Evolutionary conservation across 306 rosid species (phyloP).

Genomic region (Cicer judaicum): DNA sequence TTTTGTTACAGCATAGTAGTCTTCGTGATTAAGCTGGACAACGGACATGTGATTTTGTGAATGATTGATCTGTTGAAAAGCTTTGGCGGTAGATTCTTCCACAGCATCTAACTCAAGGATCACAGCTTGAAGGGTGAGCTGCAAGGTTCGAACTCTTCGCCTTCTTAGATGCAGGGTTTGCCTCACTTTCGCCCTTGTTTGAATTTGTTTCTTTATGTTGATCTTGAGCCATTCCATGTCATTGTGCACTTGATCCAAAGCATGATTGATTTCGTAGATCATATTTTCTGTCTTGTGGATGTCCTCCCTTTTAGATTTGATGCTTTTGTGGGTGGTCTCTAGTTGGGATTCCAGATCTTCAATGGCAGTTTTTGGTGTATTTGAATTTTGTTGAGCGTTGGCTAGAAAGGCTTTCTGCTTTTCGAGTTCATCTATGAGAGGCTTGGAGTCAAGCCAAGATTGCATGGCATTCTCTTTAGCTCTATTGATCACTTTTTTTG

Average conservation of each 20-base stretch:
- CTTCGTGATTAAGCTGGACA: slow-evolving; percentile 51
- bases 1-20: slow-evolving; percentile 48
- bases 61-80: slow-evolving; percentile 47
- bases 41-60: slow-evolving; percentile 38
- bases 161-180: slow-evolving; percentile 48
- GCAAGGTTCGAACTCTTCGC: slow-evolving; percentile 47
- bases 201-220: slow-evolving; percentile 42
- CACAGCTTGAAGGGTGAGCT: slow-evolving; percentile 54
- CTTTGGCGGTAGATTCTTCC: slow-evolving; percentile 50
- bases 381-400: slow-evolving; percentile 36
- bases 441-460: slow-evolving; percentile 72
- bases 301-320: slow-evolving; percentile 55
- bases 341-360: slow-evolving; percentile 51
- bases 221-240: slow-evolving; percentile 46
- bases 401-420: slow-evolving; percentile 52
- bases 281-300: slow-evolving; percentile 36
- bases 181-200: slow-evolving; percentile 32
- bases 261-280: slow-evolving; percentile 48
- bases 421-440: slow-evolving; percentile 65
- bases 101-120: slow-evolving; percentile 53
- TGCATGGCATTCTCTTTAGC: slow-evolving; percentile 60
- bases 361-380: slow-evolving; percentile 28
- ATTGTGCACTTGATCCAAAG: slow-evolving; percentile 43
- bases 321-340: slow-evolving; percentile 35
- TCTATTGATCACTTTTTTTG: slow-evolving; percentile 47